Evolutionary conservation across 805 yeast genomes (phyloP), one percentile per base, ranked within the genome.

Genomic region (Alloascoidea hylecoeti): DNA sequence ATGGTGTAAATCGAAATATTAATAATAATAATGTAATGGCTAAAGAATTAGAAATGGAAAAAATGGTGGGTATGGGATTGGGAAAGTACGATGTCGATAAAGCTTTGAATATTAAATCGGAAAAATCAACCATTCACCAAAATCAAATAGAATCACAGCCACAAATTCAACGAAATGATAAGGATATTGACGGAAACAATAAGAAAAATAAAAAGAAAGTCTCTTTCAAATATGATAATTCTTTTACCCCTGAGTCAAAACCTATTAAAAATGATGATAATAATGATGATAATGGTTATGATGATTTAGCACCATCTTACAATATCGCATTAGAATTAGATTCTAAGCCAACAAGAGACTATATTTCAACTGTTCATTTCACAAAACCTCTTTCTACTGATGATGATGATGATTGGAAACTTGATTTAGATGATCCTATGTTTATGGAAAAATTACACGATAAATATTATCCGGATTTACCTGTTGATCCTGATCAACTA

Each of bases 391-490:
- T 50, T 23, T 41, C 50, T 2, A 50, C 51, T 15, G 46, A 44
- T 2, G 51, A 48, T 4, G 63, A 61, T 1, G 53, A 56, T 12
- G 42, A 49, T 35, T 57, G 56, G 32, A 46, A 47, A 28, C 39
- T 56, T 12, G 60, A 55, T 16, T 46, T 78, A 23, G 86, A 82
- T 46, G 95, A 80, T 55, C 92, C 94, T 1, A 67, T 78, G 6
- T 88, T 88, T 53, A 69, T 75, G 46, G 76, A 76, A 17, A 78
- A 85, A 49, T 60, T 92, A 38, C 92, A 86, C 49, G 80, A 75
- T 17, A 82, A 81, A 50, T 89, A 74, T 58, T 92, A 77, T 58
- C 96, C 99, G 1, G 89, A 86, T 46, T 62, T 92, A 37, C 95
- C 96, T 2, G 74, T 65, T 36, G 95, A 92, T 46, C 70, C 83